A percentile compares a stretch with the other conserved stretches of the same genome.
phyloP scores from a whole-genome alignment of 106 monocot species.

The Posidonia australis region DNA sequence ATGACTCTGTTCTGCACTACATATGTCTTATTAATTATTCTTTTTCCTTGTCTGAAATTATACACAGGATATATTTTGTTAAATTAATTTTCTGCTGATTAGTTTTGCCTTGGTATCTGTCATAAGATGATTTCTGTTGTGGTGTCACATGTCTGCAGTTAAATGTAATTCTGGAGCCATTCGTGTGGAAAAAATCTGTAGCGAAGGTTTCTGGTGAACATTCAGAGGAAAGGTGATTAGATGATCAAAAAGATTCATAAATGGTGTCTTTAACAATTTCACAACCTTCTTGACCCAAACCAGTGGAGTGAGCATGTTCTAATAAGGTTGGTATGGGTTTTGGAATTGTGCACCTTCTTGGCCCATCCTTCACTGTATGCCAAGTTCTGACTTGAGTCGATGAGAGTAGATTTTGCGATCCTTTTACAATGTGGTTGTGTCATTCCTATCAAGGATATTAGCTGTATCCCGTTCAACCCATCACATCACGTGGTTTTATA shows the following conservation, averaged over 20 bases:
- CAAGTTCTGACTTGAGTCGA: no score
- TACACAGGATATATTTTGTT: constrained; percentile 9
- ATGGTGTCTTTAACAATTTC: neutral
- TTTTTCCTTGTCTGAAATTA: neutral
- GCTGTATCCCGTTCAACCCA: no score
- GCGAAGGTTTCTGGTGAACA: constrained; percentile 42
- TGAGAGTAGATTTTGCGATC: no score
- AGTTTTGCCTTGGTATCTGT: neutral
- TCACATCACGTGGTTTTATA: no score
- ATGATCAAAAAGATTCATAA: neutral
- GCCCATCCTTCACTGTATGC: neutral
- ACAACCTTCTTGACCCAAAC: neutral
- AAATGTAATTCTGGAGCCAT: constrained; percentile 67
- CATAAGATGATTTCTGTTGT: neutral
- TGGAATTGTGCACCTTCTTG: neutral
- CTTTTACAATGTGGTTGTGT: no score
- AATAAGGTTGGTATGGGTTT: neutral
- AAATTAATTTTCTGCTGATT: constrained; percentile 3
- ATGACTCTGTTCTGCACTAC: no score
- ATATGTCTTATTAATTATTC: no score
- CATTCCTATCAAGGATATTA: no score
- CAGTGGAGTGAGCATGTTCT: neutral
- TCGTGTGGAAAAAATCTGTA: constrained; percentile 34
- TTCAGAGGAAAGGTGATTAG: constrained; percentile 56
- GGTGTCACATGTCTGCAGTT: constrained; percentile 34